Base-by-base conservation (phyloP, 352 stramenopile genomes). In the Phytophthora citrophthora region DNA sequence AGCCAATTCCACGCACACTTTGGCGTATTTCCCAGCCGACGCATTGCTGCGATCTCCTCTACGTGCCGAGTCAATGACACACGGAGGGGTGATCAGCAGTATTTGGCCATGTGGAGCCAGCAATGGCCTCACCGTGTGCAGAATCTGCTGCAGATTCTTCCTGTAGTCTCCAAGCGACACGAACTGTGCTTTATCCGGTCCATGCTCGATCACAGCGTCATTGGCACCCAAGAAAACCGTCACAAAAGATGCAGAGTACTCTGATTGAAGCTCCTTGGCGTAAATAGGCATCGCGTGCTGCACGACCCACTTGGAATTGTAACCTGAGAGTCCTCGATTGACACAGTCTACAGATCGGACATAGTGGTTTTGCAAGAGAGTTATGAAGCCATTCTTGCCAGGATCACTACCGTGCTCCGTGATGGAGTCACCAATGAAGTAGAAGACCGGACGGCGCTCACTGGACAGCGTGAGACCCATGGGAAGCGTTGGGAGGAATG, bases 341-440 rank as follows among this genome's bases (percentile, higher is more conserved):
- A 86, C 26, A 5, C 83, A 66, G 52, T 90, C 81, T 11, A 74
- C 70, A 3, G 76, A 87, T 23, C 81, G 83, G 24, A 81, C 64
- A 36, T 83, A 86, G 50, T 79, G 59, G 15, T 87, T 67, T 38
- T 78, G 70, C 41, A 92, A 48, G 5, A 79, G 61, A 0, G 58
- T 61, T 32, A 70, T 72, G 63, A 80, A 92, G n/a, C 83, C 83
- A 24, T 57, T 54, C 29, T 58, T 53, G n/a, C 72, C 46, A 2
- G 55, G 58, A 13, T 81, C 61, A 15, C 64, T 75, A 8, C 64
- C 79, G 38, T 68, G 61, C 55, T 91, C 57, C 15, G 82, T 91
- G 54, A 89, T 82, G 47, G 83, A 92, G 68, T 92, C 83, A 0
- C 83, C 83, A 20, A 79, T 70, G 39, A 88, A 78, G 27, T 86